These are phyloP conservation scores for Talaromyces sp. DNA, from an alignment of 2,329 filamentous ascomycete species.

Conservation along the genomic window DNA sequence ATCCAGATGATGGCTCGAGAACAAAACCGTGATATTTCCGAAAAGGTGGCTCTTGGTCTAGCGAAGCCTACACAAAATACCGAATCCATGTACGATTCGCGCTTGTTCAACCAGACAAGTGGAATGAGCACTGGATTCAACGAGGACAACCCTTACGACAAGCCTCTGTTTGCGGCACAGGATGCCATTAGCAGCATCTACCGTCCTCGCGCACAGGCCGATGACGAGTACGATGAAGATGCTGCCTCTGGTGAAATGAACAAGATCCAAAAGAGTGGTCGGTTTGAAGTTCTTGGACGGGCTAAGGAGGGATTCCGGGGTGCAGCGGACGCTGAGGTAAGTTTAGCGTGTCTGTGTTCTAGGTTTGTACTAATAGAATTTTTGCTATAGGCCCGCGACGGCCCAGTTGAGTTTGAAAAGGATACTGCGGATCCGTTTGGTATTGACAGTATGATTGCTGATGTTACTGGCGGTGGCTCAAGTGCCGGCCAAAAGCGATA, in stretches of 20 bases:
- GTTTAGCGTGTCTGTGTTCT: slow-evolving; percentile 24
- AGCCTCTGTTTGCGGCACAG: slow-evolving; percentile 92
- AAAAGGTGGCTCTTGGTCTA: slow-evolving; percentile 90
- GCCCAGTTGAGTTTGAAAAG: slow-evolving; percentile 95
- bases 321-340: slow-evolving; percentile 70
- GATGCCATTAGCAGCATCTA: slow-evolving; percentile 95
- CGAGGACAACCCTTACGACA: slow-evolving; percentile 96
- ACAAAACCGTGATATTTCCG: slow-evolving; percentile 93
- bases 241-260: slow-evolving; percentile 79
- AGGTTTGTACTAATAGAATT: slow-evolving; percentile 4
- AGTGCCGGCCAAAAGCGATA: slow-evolving; percentile 50
- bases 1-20: slow-evolving; percentile 92
- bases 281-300: slow-evolving; percentile 84
- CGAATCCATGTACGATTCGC: slow-evolving; percentile 95
- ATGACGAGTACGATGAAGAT: slow-evolving; percentile 73
- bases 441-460: slow-evolving; percentile 87
- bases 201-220: slow-evolving; percentile 67
- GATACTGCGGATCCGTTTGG: slow-evolving; percentile 85
- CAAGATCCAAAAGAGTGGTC: slow-evolving; percentile 77
- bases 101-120: slow-evolving; percentile 89
- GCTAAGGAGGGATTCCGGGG: slow-evolving; percentile 86
- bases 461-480: slow-evolving; percentile 62
- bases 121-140: slow-evolving; percentile 93
- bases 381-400: slow-evolving; percentile 64
- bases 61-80: slow-evolving; percentile 90